phyloP scores from a whole-genome alignment of 2,329 filamentous ascomycete species.

The Cladophialophora chaetospira region DNA sequence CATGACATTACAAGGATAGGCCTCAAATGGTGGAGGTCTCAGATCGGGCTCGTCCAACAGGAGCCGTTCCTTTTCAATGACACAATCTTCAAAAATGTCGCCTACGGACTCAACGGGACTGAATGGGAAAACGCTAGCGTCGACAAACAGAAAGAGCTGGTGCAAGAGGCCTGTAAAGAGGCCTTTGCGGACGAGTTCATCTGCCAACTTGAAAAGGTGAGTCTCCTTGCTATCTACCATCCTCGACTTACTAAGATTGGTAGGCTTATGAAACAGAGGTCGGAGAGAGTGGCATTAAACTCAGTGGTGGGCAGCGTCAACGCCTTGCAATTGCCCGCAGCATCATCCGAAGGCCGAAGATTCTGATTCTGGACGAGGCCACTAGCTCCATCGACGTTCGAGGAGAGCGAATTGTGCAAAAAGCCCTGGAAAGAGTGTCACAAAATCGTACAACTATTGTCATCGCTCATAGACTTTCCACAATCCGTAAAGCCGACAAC shows the following conservation, averaged over 20 bases:
- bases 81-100: constrained; percentile 64
- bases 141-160: constrained; percentile 46
- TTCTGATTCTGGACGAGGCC: constrained; percentile 75
- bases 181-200: constrained; percentile 72
- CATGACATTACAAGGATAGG: constrained; percentile 59
- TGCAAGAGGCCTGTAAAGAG: constrained; percentile 65
- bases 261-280: constrained; percentile 72
- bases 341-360: constrained; percentile 65
- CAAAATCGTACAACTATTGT: constrained; percentile 71
- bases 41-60: constrained; percentile 68
- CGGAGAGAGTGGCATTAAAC: constrained; percentile 74
- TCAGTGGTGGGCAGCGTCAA: constrained; percentile 85
- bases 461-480: constrained; percentile 73
- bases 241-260: not conserved
- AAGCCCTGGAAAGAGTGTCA: constrained; percentile 57
- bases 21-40: constrained; percentile 60
- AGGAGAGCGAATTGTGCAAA: constrained; percentile 58
- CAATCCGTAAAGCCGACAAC: constrained; percentile 73
- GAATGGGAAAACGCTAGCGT: constrained; percentile 40
- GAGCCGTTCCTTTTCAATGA: constrained; percentile 70
- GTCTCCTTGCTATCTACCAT: no score
- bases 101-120: constrained; percentile 54
- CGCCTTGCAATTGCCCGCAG: constrained; percentile 74
- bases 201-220: constrained; percentile 56
- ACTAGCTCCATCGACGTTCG: constrained; percentile 66